Evolutionary conservation across 2,329 filamentous ascomycete species (phyloP).

Genomic region (Coniochaeta prunicola): DNA sequence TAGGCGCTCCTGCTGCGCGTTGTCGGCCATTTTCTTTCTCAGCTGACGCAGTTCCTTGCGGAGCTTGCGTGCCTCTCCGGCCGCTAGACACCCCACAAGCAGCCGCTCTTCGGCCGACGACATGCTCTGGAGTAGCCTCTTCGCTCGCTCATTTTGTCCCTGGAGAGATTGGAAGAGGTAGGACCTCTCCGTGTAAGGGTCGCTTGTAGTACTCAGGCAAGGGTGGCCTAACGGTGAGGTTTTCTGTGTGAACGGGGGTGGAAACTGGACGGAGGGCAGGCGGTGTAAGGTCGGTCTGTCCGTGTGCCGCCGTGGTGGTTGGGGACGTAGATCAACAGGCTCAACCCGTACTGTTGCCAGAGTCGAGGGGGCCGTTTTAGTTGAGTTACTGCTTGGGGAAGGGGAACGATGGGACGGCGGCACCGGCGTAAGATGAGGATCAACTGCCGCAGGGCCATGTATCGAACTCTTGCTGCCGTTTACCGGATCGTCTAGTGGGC

Average conservation of each 20-base stretch:
- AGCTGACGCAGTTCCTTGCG: conserved; percentile 35
- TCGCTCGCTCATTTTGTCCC: not conserved
- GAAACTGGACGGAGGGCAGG: not conserved
- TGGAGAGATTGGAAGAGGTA: not conserved
- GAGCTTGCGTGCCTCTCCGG: conserved; percentile 11
- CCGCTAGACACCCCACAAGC: not conserved
- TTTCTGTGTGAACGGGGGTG: not conserved
- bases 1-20: conserved; percentile 36
- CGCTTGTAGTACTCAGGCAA: not conserved
- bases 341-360: not conserved
- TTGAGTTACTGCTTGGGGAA: not conserved
- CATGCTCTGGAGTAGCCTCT: not conserved
- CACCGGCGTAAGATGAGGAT: not conserved
- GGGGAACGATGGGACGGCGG: not conserved
- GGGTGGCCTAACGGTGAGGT: not conserved
- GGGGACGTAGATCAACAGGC: not conserved
- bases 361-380: not conserved
- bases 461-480: not conserved
- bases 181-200: not conserved
- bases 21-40: conserved; percentile 33
- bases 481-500: not conserved
- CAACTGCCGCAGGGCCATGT: not conserved
- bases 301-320: not conserved
- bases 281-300: not conserved
- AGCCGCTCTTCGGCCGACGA: not conserved